These are phyloP conservation scores for Auricularia sp. DNA, from an alignment of 768 basidiomycete species.

Conservation along the genomic window DNA sequence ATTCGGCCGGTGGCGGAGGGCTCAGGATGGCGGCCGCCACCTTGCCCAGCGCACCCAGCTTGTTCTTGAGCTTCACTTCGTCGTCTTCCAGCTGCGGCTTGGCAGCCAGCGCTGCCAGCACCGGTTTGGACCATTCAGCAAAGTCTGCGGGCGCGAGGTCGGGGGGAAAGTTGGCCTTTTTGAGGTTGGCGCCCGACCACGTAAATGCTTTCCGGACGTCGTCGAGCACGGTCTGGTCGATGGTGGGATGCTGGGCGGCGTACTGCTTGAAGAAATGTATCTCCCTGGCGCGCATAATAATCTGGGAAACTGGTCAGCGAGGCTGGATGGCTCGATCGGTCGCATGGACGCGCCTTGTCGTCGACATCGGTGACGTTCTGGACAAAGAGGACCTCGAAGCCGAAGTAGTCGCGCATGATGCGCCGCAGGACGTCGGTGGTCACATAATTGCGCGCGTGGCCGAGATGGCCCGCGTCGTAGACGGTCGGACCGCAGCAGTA, in stretches of 20 bases:
- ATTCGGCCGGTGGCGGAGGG: neutral
- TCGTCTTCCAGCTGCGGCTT: neutral
- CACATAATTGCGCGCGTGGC: conserved; percentile 96
- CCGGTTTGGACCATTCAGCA: neutral
- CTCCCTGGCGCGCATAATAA: conserved; percentile 82
- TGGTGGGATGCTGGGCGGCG: neutral
- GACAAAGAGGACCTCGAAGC: conserved; percentile 95
- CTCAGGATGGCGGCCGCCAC: neutral
- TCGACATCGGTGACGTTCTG: conserved; percentile 99
- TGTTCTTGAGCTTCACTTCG: conserved; percentile 6
- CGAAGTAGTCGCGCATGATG: conserved; percentile 91
- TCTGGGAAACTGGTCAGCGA: conserved; percentile 41
- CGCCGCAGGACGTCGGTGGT: conserved; percentile 87
- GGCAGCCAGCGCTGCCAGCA: neutral
- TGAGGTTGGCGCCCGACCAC: neutral
- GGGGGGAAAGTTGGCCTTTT: neutral
- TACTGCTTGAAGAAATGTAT: conserved; percentile 9
- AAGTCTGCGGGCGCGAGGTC: neutral
- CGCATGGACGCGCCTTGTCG: conserved; percentile 64
- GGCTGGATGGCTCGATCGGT: neutral
- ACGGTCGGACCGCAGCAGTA: conserved; percentile 99
- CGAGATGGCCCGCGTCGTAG: conserved; percentile 97
- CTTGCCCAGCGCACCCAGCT: neutral
- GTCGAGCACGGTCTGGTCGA: neutral
- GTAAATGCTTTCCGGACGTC: neutral